Evolutionary conservation across 306 rosid species (phyloP).

Genomic region (Mucuna pruriens): DNA sequence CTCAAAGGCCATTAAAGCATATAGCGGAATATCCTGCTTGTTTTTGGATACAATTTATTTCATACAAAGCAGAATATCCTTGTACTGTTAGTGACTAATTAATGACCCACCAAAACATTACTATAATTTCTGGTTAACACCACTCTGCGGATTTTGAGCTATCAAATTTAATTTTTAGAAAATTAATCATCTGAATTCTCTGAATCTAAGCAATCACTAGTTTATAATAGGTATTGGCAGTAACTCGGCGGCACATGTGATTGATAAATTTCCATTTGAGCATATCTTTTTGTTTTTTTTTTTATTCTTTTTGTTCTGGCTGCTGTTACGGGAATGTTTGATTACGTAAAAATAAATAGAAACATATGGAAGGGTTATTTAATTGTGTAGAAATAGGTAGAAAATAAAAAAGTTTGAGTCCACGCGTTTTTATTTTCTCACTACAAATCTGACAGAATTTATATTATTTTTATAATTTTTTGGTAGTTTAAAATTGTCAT

Average conservation of each 20-base stretch:
- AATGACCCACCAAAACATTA: constrained; percentile 24
- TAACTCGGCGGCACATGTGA: not conserved
- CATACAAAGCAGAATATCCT: constrained; percentile 18
- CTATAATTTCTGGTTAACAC: constrained; percentile 1
- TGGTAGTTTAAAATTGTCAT: too few relatives aligned
- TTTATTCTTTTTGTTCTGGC: not conserved
- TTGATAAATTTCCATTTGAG: not conserved
- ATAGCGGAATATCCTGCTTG: not conserved
- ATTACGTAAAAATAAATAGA: too few relatives aligned
- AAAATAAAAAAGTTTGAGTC: too few relatives aligned
- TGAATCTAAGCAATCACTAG: constrained; percentile 8
- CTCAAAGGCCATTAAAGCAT: not conserved
- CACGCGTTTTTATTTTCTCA: too few relatives aligned
- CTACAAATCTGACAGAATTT: too few relatives aligned
- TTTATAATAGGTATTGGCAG: not conserved
- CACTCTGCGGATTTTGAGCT: not conserved
- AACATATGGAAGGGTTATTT: too few relatives aligned
- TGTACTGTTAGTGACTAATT: not conserved
- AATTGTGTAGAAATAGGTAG: too few relatives aligned
- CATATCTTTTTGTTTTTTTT: not conserved
- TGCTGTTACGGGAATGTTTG: too few relatives aligned
- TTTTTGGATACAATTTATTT: not conserved
- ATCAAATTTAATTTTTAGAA: not conserved
- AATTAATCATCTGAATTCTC: not conserved
- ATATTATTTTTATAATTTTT: too few relatives aligned